Base-by-base conservation (phyloP, 768 basidiomycete species). In the Pisolithus orientalis region DNA sequence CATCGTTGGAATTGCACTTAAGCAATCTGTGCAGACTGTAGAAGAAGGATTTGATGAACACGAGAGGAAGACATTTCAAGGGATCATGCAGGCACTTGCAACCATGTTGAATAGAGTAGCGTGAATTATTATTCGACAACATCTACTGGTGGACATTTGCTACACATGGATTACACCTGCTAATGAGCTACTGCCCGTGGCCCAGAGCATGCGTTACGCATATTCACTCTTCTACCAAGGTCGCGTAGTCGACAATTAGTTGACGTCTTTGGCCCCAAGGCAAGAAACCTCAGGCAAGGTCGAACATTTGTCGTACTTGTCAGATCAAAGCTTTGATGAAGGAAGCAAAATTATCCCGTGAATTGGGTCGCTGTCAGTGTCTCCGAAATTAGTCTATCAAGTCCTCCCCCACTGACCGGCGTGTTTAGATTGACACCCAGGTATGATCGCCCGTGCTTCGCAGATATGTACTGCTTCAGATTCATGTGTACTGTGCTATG, bases 1-100 rank as follows among this genome's bases (percentile, higher is more conserved):
- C 6, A 72, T 94, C 0, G 80, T 95, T 34, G 90, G 88, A 0
- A 74, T 94, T 44, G 85, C 90, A 3, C 64, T 94, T 56, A 70
- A 66, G 39, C 80, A 69, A 45, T 60, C 67, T 2, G 63, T 64
- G 13, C 66, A 56, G 0, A 59, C 59, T 5, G 59, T 45, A 38
- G 57, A 48, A 44, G 63, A 45, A 17, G 70, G 58, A 21, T 55
- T 72, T 51, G 64, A 58, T n/a, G 69, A 71, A 48, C 58, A 51
- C 24, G 79, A 83, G 55, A 75, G 71, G 53, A 63, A 63, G 5
- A 62, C 71, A 3, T 84, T 85, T 62, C 65, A 65, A 42, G 71
- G 63, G 0, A 71, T 82, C n/a, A 82, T 84, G 78, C 54, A 63
- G 5, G 70, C 76, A 57, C 49, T 85, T 13, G 66, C 62, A 25